A percentile compares a stretch with the other conserved stretches of the same genome.
phyloP scores from a whole-genome alignment of 768 basidiomycete species.

The Leccinum rimulosum region DNA sequence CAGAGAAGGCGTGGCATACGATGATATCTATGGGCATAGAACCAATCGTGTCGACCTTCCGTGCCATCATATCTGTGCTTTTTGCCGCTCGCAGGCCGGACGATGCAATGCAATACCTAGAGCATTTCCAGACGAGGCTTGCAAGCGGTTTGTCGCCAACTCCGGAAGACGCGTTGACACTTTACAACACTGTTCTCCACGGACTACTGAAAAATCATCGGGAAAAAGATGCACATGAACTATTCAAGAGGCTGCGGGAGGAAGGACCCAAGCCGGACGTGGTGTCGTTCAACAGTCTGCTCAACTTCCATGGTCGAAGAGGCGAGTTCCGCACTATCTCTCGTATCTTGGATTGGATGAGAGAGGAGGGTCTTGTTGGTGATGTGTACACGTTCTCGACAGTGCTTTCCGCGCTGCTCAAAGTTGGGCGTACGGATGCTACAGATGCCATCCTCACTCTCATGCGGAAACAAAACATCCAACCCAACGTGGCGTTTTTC shows the following conservation, averaged over 20 bases:
- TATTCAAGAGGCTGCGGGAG: conserved; percentile 45
- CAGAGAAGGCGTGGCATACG: conserved; percentile 58
- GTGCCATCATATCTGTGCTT: conserved; percentile 63
- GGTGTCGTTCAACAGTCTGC: conserved; percentile 77
- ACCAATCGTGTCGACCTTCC: conserved; percentile 65
- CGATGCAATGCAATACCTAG: conserved; percentile 52
- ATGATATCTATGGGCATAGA: conserved; percentile 56
- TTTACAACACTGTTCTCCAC: conserved; percentile 77
- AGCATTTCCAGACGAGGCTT: conserved; percentile 41
- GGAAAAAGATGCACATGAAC: conserved; percentile 37
- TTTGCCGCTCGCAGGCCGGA: conserved; percentile 49
- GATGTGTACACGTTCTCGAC: conserved; percentile 89
- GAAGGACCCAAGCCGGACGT: conserved; percentile 66
- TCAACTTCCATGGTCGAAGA: conserved; percentile 62
- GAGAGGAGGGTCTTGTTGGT: conserved; percentile 51
- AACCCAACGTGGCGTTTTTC: conserved; percentile 74
- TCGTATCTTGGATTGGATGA: conserved; percentile 55
- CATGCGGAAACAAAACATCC: conserved; percentile 74
- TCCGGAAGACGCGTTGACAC: conserved; percentile 35
- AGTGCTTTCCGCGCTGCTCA: conserved; percentile 74
- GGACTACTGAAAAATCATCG: conserved; percentile 53
- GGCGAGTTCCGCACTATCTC: conserved; percentile 64
- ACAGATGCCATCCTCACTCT: conserved; percentile 58
- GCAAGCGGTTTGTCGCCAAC: conserved; percentile 20
- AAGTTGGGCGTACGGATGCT: conserved; percentile 65